Conservation (phyloP, 2,329 filamentous ascomycete genomes). For the Talaromyces sp. region DNA sequence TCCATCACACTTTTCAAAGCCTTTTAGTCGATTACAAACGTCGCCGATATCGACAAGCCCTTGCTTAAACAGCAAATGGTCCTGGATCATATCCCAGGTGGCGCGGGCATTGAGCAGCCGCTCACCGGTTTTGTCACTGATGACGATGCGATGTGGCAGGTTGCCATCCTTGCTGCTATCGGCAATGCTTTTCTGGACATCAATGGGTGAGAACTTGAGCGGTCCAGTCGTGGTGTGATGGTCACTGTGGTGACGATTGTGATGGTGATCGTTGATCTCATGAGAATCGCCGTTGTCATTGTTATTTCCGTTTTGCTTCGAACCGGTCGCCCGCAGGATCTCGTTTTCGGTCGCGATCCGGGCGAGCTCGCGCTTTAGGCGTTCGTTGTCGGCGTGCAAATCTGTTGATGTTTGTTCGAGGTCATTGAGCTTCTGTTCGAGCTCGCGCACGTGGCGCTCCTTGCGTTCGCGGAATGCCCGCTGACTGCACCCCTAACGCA, state of each 20-base stretch:
- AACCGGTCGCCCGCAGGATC: slow-evolving; percentile 71
- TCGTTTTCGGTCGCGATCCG: slow-evolving; percentile 87
- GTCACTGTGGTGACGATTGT: background rate
- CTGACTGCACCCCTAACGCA: slow-evolving; percentile 56
- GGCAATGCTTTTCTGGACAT: slow-evolving; percentile 64
- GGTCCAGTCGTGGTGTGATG: slow-evolving; percentile 57
- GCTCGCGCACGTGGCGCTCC: slow-evolving; percentile 87
- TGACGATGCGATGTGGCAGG: slow-evolving; percentile 64
- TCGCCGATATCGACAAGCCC: slow-evolving; percentile 76
- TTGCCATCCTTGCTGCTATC: slow-evolving; percentile 35
- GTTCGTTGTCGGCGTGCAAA: slow-evolving; percentile 78
- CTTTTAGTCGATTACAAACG: slow-evolving; percentile 74
- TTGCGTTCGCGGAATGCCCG: slow-evolving; percentile 95
- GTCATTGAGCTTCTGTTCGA: slow-evolving; percentile 76
- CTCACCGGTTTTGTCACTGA: slow-evolving; percentile 60
- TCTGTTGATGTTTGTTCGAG: slow-evolving; percentile 71
- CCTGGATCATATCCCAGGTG: slow-evolving; percentile 86
- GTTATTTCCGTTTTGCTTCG: background rate
- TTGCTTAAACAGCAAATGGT: slow-evolving; percentile 69
- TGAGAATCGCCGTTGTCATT: background rate
- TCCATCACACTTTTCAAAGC: slow-evolving; percentile 74
- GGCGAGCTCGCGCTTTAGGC: slow-evolving; percentile 76
- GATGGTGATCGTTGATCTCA: background rate
- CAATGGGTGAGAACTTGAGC: slow-evolving; percentile 65
- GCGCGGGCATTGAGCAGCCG: slow-evolving; percentile 69